Conservation (phyloP, 257 asterid species). For the Nicotiana noctiflora region DNA sequence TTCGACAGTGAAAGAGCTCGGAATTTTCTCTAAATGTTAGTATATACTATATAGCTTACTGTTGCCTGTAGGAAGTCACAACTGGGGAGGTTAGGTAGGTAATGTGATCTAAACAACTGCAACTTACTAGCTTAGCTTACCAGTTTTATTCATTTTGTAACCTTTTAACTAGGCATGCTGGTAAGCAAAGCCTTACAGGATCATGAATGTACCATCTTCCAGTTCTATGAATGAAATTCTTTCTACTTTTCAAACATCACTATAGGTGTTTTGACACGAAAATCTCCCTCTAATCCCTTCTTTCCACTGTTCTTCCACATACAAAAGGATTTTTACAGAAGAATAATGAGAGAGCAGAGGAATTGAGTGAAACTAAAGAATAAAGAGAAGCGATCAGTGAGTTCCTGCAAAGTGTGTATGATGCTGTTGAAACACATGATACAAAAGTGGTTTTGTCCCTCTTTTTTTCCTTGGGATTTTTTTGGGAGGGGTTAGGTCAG, state of each 20-base stretch:
- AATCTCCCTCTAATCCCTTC: neutral
- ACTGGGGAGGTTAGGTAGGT: neutral
- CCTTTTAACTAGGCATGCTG: conserved; percentile 1
- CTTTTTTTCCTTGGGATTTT: neutral
- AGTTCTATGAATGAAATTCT: neutral
- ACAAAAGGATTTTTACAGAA: neutral
- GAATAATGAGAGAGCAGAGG: neutral
- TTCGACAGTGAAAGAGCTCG: neutral
- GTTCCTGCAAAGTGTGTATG: neutral
- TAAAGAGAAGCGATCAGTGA: neutral
- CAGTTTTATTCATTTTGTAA: neutral
- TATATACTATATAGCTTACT: neutral
- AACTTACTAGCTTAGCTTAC: neutral
- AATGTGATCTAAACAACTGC: neutral
- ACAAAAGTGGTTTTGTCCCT: neutral
- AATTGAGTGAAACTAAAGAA: neutral
- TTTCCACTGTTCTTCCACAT: too few relatives aligned
- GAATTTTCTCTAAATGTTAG: neutral
- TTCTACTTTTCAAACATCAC: neutral
- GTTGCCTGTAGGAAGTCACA: neutral
- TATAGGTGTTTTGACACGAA: neutral
- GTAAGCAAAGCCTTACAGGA: neutral
- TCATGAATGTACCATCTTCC: neutral
- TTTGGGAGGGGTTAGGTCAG: neutral
- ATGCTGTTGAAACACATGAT: neutral